phyloP scores from a whole-genome alignment of 805 yeast genomes.

The Hanseniaspora valbyensis region DNA sequence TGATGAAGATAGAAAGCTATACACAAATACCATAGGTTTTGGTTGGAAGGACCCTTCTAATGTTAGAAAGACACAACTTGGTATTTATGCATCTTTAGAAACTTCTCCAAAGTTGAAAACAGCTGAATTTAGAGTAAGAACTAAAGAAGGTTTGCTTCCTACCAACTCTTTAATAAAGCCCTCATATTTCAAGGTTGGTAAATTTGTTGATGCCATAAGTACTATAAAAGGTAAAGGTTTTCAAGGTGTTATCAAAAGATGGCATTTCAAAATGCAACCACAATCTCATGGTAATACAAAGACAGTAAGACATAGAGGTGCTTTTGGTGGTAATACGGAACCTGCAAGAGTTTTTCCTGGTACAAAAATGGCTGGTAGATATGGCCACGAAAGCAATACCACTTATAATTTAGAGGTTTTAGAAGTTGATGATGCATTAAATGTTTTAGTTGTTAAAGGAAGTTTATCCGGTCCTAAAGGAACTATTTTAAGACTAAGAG shows the following conservation, averaged over 20 bases:
- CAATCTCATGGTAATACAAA: constrained; percentile 94
- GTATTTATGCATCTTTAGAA: constrained; percentile 65
- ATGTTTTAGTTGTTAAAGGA: constrained; percentile 76
- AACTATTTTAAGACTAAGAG: constrained; percentile 60
- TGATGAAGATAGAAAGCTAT: constrained; percentile 61
- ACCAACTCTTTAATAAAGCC: constrained; percentile 71
- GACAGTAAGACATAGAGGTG: constrained; percentile 93
- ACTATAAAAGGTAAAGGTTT: constrained; percentile 89
- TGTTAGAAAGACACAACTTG: constrained; percentile 53
- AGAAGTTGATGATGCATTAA: constrained; percentile 69
- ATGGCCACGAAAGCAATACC: constrained; percentile 73
- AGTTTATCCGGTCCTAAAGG: constrained; percentile 85
- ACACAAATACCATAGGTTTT: constrained; percentile 78
- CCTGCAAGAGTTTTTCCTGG: constrained; percentile 97
- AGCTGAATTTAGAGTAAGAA: constrained; percentile 70
- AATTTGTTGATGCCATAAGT: constrained; percentile 69
- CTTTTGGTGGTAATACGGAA: constrained; percentile 88
- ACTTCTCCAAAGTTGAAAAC: constrained; percentile 73
- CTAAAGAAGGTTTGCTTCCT: constrained; percentile 53
- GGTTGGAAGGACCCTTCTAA: constrained; percentile 57
- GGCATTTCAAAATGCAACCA: constrained; percentile 74
- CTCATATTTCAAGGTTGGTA: constrained; percentile 74
- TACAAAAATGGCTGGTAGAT: constrained; percentile 95
- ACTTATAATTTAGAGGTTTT: constrained; percentile 65
- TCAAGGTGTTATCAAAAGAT: constrained; percentile 96